Base-by-base conservation (phyloP, 2,329 filamentous ascomycete species). In the Ustulina deusta region DNA sequence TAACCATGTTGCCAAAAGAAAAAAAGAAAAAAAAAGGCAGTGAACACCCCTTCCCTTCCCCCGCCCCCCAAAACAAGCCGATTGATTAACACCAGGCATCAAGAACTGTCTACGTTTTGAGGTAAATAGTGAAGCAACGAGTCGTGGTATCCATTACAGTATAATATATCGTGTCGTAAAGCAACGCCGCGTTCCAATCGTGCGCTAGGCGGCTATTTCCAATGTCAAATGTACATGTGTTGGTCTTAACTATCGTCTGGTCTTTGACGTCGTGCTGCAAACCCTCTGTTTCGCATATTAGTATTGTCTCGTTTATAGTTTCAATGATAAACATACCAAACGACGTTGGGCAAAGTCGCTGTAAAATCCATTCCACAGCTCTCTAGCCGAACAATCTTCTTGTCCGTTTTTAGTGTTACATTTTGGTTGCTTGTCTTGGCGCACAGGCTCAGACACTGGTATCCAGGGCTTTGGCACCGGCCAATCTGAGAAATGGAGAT, bases 401-500 rank as follows among this genome's bases (percentile, higher is more conserved):
- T 73, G 67, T 5, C 74, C 74, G 40, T 75, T 63, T 52, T 71
- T 76, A 2, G 55, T 66, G 20, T 66, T 69, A 58, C 80, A 81
- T 51, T 75, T 74, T 3, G 79, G 80, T 66, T 81, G 76, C 38
- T 73, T 70, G 7, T 73, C 68, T 34, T 72, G 20, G 42, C 78
- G 74, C 44, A 74, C 34, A 6, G 62, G 36, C n/a, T 77, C 74
- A 6, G 72, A 63, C 72, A 74, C 73, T 1, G 65, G 15, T 25
- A 78, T 66, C 83, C 84, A 85, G 0, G 83, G 83, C 66, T 93
- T 93, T 0, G 90, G 89, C 6, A 91, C 72, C 0, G 90, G 91
- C 87, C 87, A 91, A 74, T 93, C 91, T 13, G 87, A 90, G 76
- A 92, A 93, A 76, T 93, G 90, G 1, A 93, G 81, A 5, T 90